Evolutionary conservation across 495 filamentous ascomycete genomes (phyloP).

Genomic region (Penicillium odoratum): DNA sequence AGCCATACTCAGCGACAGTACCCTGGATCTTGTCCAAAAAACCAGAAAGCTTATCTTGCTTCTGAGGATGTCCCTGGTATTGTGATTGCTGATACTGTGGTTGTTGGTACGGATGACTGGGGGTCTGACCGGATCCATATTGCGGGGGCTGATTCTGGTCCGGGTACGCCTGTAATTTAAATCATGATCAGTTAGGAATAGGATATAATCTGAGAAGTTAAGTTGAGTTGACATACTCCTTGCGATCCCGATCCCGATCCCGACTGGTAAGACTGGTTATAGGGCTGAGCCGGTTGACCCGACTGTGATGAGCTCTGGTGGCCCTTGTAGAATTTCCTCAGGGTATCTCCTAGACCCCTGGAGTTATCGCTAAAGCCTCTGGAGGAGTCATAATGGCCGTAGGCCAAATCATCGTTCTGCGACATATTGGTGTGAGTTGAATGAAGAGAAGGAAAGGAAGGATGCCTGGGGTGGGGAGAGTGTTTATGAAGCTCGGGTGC

Average conservation of each 20-base stretch:
- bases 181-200: neutral
- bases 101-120: conserved; percentile 22
- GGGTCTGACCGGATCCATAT: conserved; percentile 19
- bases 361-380: conserved; percentile 35
- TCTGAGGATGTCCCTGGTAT: conserved; percentile 35
- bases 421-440: conserved; percentile 33
- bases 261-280: conserved; percentile 12
- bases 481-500: conserved; percentile 21
- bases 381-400: conserved; percentile 50
- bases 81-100: conserved; percentile 15
- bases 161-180: conserved; percentile 4
- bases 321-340: conserved; percentile 49
- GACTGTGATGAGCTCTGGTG: conserved; percentile 26
- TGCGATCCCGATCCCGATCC: conserved; percentile 19
- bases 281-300: conserved; percentile 15
- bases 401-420: conserved; percentile 53
- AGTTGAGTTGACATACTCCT: conserved; percentile 5
- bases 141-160: conserved; percentile 11
- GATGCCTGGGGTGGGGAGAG: conserved; percentile 18
- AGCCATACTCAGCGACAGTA: conserved; percentile 51
- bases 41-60: conserved; percentile 48
- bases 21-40: conserved; percentile 59
- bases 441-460: conserved; percentile 10
- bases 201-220: neutral
- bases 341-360: conserved; percentile 56